A percentile compares a stretch with the other conserved stretches of the same genome.
Conservation (phyloP, 192 early-diverging fungal genomes). For the Diversispora epigaea region DNA sequence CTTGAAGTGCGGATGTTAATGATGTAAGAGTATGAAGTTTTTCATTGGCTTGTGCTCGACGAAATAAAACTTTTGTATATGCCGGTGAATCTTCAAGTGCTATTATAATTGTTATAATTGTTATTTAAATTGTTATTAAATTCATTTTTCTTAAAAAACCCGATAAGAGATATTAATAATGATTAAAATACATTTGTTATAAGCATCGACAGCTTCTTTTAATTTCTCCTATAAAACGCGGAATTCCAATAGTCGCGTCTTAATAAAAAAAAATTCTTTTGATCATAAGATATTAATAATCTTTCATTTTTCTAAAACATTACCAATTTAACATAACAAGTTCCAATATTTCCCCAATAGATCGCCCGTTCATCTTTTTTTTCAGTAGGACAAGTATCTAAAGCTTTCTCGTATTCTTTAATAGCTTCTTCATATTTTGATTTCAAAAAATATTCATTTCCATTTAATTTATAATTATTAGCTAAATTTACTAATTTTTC, state of each 20-base stretch:
- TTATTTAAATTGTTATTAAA: not conserved
- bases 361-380: slow-evolving; percentile 51
- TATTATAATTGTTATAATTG: slow-evolving; percentile 2
- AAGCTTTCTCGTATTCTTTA: slow-evolving; percentile 45
- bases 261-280: not conserved
- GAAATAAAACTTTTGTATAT: slow-evolving; percentile 58
- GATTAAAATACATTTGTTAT: slow-evolving; percentile 27
- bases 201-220: slow-evolving; percentile 42
- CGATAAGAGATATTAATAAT: slow-evolving; percentile 4
- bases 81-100: slow-evolving; percentile 55
- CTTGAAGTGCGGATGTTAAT: slow-evolving; percentile 49
- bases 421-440: slow-evolving; percentile 48
- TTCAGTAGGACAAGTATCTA: slow-evolving; percentile 43
- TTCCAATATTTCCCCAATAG: slow-evolving; percentile 63
- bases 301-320: not conserved
- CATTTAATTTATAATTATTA: slow-evolving; percentile 45
- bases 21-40: slow-evolving; percentile 48
- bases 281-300: not conserved
- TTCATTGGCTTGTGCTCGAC: slow-evolving; percentile 64
- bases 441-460: slow-evolving; percentile 49
- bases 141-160: not conserved
- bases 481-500: slow-evolving; percentile 49
- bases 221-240: slow-evolving; percentile 35
- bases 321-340: slow-evolving; percentile 63
- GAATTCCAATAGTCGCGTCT: not conserved